These are phyloP conservation scores for Fraxinus floribunda DNA, from an alignment of 305 asterid genomes.

Conservation along the genomic window DNA sequence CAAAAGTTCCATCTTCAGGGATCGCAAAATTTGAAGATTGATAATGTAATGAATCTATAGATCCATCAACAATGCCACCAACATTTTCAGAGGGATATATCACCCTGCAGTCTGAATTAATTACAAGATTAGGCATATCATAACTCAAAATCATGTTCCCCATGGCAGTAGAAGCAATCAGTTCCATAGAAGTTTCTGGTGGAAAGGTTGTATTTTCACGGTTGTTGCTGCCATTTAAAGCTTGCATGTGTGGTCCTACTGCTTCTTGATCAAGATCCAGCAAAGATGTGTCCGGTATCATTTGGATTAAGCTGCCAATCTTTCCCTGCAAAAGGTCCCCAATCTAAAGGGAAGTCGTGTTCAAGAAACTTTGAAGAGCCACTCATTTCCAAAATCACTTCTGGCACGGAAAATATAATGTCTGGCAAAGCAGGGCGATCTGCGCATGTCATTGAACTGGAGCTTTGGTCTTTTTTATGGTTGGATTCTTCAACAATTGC, in stretches of 20 bases:
- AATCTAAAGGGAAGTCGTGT: slow-evolving; percentile 24
- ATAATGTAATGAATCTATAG: slow-evolving; percentile 12
- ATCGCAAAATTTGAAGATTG: slow-evolving; percentile 36
- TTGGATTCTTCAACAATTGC: too few relatives aligned
- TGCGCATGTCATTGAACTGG: slow-evolving; percentile 34
- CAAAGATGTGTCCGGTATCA: slow-evolving; percentile 60
- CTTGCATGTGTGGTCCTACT: slow-evolving; percentile 32
- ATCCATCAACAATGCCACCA: too few relatives aligned
- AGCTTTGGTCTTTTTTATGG: too few relatives aligned
- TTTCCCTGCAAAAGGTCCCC: slow-evolving; percentile 37
- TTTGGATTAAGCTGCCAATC: slow-evolving; percentile 67
- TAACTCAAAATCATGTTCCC: slow-evolving; percentile 30
- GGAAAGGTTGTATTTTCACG: background rate
- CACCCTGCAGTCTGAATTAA: slow-evolving; percentile 25
- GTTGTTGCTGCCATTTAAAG: too few relatives aligned
- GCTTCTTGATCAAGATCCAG: slow-evolving; percentile 61
- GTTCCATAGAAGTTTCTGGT: slow-evolving; percentile 15
- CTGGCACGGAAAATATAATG: slow-evolving; percentile 39
- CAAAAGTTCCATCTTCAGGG: slow-evolving; percentile 43
- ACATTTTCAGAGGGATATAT: slow-evolving; percentile 36
- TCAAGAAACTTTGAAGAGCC: slow-evolving; percentile 38
- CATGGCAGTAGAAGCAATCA: slow-evolving; percentile 19
- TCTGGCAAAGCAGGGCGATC: slow-evolving; percentile 48
- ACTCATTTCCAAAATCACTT: slow-evolving; percentile 47
- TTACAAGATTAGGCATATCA: slow-evolving; percentile 25